Percentiles rank a stretch among this genome's conserved stretches.
Evolutionary conservation across 768 basidiomycete species (phyloP).

Genomic region (Filobasidium floriforme): DNA sequence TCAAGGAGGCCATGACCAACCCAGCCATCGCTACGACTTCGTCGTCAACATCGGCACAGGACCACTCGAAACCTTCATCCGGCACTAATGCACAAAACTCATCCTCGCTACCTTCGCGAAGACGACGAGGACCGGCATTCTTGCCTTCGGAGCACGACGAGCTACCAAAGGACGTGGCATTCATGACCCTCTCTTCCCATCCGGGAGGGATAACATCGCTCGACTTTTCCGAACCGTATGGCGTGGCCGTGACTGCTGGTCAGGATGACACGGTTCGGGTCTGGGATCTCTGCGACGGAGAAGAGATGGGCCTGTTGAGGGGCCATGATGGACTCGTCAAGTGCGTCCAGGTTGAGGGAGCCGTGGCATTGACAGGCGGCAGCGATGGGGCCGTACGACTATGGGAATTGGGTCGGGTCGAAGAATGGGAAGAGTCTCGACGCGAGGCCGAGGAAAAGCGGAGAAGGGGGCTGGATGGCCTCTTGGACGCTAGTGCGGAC

Average conservation of each 20-base stretch:
- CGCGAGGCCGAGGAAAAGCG: conserved; percentile 26
- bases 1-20: conserved; percentile 64
- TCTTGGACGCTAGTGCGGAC: conserved; percentile 17
- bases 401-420: conserved; percentile 84
- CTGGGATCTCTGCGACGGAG: conserved; percentile 88
- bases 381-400: conserved; percentile 74
- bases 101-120: conserved; percentile 52
- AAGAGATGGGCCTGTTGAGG: conserved; percentile 72
- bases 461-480: conserved; percentile 35
- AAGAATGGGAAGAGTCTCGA: conserved; percentile 54
- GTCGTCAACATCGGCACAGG: conserved; percentile 46
- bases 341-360: conserved; percentile 84
- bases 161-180: conserved; percentile 84
- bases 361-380: conserved; percentile 81
- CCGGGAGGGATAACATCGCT: conserved; percentile 73
- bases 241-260: conserved; percentile 79
- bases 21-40: conserved; percentile 35
- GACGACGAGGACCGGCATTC: conserved; percentile 85
- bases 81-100: neutral
- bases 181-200: conserved; percentile 87
- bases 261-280: conserved; percentile 81
- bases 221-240: conserved; percentile 95
- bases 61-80: conserved; percentile 35
- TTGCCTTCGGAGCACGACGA: conserved; percentile 95
- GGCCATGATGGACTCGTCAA: conserved; percentile 74